Evolutionary conservation across 2,329 filamentous ascomycete species (phyloP).

Genomic region (Colletotrichum phormii): DNA sequence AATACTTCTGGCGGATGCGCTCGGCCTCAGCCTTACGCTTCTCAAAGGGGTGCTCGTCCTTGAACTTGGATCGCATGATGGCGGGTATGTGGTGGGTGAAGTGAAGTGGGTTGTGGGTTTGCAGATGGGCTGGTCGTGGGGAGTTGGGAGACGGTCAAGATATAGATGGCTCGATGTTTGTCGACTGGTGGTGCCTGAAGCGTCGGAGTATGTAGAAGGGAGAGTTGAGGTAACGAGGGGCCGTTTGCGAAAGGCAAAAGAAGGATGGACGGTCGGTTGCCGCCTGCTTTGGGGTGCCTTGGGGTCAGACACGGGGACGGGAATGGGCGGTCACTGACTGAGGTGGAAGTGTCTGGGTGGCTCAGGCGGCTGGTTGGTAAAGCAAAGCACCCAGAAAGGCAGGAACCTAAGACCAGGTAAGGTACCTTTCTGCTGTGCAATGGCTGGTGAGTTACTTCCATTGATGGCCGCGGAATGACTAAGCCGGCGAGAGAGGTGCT

Average conservation of each 20-base stretch:
- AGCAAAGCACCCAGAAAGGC: constrained; percentile 12
- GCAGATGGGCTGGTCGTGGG: constrained; percentile 16
- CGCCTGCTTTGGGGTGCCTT: constrained; percentile 34
- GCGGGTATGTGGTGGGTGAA: constrained; percentile 46
- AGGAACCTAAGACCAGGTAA: constrained; percentile 9
- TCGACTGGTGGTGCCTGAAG: constrained; percentile 34
- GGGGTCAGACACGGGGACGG: constrained; percentile 33
- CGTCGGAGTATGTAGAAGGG: constrained; percentile 36
- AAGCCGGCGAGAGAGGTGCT: constrained; percentile 3
- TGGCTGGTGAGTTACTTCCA: not conserved
- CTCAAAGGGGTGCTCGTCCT: constrained; percentile 99
- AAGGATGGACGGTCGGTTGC: constrained; percentile 31
- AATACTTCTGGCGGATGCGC: constrained; percentile 98
- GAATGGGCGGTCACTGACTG: constrained; percentile 38
- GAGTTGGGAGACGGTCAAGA: constrained; percentile 28
- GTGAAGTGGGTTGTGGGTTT: constrained; percentile 37
- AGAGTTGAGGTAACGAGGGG: constrained; percentile 35
- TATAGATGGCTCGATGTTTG: constrained; percentile 33
- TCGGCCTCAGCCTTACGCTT: constrained; percentile 99
- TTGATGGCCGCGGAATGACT: not conserved
- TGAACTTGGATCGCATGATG: constrained; percentile 99
- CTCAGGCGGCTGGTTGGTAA: constrained; percentile 25
- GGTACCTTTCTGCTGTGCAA: not conserved
- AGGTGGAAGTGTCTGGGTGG: constrained; percentile 21
- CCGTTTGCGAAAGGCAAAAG: constrained; percentile 37